phyloP scores from a whole-genome alignment of 106 monocot genomes.

The Gastrodia elata region DNA sequence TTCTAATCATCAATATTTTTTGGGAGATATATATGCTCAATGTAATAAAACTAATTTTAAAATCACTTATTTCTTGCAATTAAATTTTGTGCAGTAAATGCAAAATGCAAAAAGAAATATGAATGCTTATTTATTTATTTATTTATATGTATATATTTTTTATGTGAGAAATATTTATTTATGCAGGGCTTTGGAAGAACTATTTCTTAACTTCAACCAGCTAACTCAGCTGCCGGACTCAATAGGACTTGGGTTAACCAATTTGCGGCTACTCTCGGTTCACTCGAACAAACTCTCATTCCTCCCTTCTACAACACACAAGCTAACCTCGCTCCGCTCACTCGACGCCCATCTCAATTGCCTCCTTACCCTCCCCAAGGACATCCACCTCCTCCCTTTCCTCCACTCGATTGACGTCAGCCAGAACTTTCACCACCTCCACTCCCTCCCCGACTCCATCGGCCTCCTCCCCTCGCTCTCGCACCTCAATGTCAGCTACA shows the following conservation, averaged over 20 bases:
- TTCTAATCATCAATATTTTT: no score
- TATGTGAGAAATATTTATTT: no score
- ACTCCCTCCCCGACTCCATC: constrained; percentile 28
- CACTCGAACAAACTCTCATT: constrained; percentile 63
- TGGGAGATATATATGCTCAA: no score
- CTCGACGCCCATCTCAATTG: constrained; percentile 74
- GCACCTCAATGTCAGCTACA: constrained; percentile 52
- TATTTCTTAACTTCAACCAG: constrained; percentile 68
- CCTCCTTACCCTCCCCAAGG: constrained; percentile 56
- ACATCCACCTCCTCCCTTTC: constrained; percentile 33
- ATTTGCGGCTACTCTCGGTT: constrained; percentile 37
- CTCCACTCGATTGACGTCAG: constrained; percentile 39
- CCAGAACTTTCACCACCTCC: constrained; percentile 37
- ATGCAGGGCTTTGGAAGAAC: constrained; percentile 55
- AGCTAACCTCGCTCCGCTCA: constrained; percentile 46
- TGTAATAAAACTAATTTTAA: no score
- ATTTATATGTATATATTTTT: no score
- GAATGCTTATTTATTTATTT: no score
- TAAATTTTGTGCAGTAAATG: no score
- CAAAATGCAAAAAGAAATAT: no score
- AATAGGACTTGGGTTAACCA: constrained; percentile 56
- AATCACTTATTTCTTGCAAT: no score
- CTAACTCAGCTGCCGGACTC: constrained; percentile 57
- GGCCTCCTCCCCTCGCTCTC: constrained; percentile 51
- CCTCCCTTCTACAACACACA: constrained; percentile 60